Conservation (phyloP, 495 filamentous ascomycete genomes). For the Penicillium herquei region DNA sequence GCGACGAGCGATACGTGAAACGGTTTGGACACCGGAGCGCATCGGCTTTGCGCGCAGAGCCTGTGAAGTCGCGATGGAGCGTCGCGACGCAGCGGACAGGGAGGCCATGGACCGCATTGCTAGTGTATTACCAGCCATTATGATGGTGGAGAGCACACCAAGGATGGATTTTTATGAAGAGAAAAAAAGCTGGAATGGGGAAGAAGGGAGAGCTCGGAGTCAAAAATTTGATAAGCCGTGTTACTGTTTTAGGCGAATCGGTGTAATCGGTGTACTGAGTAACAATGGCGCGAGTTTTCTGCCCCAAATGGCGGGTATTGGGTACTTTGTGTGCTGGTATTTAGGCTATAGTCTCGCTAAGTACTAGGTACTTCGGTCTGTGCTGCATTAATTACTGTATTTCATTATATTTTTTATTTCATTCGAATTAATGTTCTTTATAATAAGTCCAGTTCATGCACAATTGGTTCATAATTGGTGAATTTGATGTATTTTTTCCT, state of each 20-base stretch:
- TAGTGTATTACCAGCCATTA: slow-evolving; percentile 44
- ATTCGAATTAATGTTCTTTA: too few species aligned
- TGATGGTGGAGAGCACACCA: slow-evolving; percentile 15
- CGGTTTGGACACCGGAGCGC: slow-evolving; percentile 23
- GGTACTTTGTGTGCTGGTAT: not conserved
- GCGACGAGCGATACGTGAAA: slow-evolving; percentile 38
- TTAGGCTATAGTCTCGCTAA: not conserved
- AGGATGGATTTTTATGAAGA: slow-evolving; percentile 7
- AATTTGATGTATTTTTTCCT: not conserved
- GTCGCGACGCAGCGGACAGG: slow-evolving; percentile 40
- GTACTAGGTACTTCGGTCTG: not conserved
- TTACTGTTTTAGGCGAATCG: slow-evolving; percentile 47
- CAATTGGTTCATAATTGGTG: too few species aligned
- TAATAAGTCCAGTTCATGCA: not conserved
- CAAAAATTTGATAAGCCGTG: slow-evolving; percentile 28
- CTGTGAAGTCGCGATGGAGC: slow-evolving; percentile 34
- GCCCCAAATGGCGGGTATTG: not conserved
- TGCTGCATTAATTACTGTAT: not conserved
- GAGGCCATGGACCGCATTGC: slow-evolving; percentile 38
- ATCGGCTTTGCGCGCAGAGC: slow-evolving; percentile 27
- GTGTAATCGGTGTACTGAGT: slow-evolving; percentile 25
- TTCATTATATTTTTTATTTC: not conserved
- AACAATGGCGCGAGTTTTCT: not conserved
- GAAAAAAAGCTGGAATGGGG: slow-evolving; percentile 15
- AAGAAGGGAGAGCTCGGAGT: slow-evolving; percentile 16